These are phyloP conservation scores for Gonapodya sp. DNA, from an alignment of 192 early-diverging fungal genomes.

Conservation along the genomic window DNA sequence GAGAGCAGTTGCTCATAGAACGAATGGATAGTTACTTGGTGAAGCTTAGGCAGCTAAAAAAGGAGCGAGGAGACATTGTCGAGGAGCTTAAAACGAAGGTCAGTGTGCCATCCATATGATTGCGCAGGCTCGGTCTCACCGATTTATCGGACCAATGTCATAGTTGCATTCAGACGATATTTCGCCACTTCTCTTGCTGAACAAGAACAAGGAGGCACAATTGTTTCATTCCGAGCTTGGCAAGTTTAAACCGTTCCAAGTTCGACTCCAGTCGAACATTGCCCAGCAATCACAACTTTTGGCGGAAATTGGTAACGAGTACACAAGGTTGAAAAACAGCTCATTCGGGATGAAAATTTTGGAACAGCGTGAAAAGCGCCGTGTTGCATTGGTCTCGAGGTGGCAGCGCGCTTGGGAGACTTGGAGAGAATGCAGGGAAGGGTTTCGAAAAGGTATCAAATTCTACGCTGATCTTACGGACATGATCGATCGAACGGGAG, in stretches of 20 bases:
- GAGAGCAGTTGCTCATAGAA: constrained; percentile 38
- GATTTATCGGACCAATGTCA: constrained; percentile 11
- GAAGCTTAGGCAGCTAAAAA: constrained; percentile 56
- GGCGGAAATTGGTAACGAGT: constrained; percentile 64
- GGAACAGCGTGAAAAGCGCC: constrained; percentile 59
- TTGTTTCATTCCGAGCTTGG: constrained; percentile 84
- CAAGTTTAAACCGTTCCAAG: constrained; percentile 75
- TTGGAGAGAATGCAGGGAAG: constrained; percentile 55
- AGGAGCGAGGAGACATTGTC: constrained; percentile 55
- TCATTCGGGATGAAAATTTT: constrained; percentile 24
- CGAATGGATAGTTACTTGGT: constrained; percentile 54
- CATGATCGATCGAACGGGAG: constrained; percentile 40
- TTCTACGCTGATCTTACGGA: constrained; percentile 59
- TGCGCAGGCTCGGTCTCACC: constrained; percentile 4
- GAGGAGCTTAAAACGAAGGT: constrained; percentile 70
- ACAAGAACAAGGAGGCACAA: constrained; percentile 75
- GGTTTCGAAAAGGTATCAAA: constrained; percentile 58
- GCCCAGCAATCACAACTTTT: constrained; percentile 65
- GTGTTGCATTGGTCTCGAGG: constrained; percentile 55
- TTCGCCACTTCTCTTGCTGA: constrained; percentile 60
- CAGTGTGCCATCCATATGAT: not conserved
- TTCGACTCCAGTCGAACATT: constrained; percentile 61
- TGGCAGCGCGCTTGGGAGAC: constrained; percentile 52
- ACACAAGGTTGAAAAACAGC: constrained; percentile 35
- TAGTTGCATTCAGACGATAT: constrained; percentile 84